A percentile compares a stretch with the other conserved stretches of the same genome.
Evolutionary conservation across 768 basidiomycete genomes (phyloP).

Genomic region (Tricholoma terreum): DNA sequence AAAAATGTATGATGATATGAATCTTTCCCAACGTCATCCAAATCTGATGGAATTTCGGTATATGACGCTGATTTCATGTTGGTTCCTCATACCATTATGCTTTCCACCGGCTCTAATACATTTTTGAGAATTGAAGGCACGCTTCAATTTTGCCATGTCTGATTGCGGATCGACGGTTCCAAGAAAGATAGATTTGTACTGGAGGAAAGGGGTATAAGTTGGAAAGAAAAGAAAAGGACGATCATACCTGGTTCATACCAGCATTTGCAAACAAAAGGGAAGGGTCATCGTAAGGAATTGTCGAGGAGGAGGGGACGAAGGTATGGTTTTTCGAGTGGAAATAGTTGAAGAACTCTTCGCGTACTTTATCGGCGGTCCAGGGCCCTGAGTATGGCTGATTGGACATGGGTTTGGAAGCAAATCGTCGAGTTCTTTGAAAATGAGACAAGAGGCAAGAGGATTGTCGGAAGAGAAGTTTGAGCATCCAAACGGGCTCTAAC

Average conservation of each 20-base stretch:
- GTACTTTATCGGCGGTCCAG: constrained; percentile 82
- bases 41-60: constrained; percentile 49
- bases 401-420: constrained; percentile 32
- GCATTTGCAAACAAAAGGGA: constrained; percentile 98
- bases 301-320: constrained; percentile 87
- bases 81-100: constrained; percentile 72
- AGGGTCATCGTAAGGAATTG: constrained; percentile 96
- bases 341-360: constrained; percentile 88
- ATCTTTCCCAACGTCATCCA: constrained; percentile 98
- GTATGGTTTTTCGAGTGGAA: constrained; percentile 80
- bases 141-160: constrained; percentile 83
- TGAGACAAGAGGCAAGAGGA: constrained; percentile 15
- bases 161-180: constrained; percentile 96
- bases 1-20: constrained; percentile 98
- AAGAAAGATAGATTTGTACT: constrained; percentile 98
- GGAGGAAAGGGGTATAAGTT: constrained; percentile 3
- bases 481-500: constrained; percentile 11
- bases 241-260: constrained; percentile 86
- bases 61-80: neutral
- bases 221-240: neutral
- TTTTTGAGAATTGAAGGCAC: constrained; percentile 96
- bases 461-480: constrained; percentile 19
- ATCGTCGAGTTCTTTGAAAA: constrained; percentile 1
- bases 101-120: constrained; percentile 99
- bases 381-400: constrained; percentile 36